phyloP scores from a whole-genome alignment of 2,329 filamentous ascomycete species.

The Pseudocercospora ulei region DNA sequence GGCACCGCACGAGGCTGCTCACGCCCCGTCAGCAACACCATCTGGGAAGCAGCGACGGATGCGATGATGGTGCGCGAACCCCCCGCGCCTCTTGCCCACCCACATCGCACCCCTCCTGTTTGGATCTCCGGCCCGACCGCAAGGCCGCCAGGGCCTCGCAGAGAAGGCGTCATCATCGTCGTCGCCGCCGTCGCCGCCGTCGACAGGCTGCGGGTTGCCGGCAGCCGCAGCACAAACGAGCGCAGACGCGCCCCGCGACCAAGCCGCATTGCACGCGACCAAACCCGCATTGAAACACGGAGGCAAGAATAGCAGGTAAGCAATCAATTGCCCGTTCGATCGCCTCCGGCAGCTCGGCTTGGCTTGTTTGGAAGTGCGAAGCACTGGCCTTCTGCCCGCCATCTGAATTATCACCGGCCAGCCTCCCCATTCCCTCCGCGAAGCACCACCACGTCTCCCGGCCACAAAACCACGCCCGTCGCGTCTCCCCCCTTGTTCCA shows the following conservation, averaged over 20 bases:
- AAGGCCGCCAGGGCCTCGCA: conserved; percentile 3
- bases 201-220: too few relatives aligned
- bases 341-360: conserved; percentile 2
- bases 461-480: conserved; percentile 9
- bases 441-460: conserved; percentile 6
- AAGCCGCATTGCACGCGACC: too few relatives aligned
- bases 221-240: conserved; percentile 3
- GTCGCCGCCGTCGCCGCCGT: background rate
- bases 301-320: conserved; percentile 5
- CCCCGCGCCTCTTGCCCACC: background rate
- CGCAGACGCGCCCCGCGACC: conserved; percentile 3
- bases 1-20: conserved; percentile 3
- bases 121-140: conserved; percentile 6
- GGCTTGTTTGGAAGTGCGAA: conserved; percentile 3
- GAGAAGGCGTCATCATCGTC: conserved; percentile 3
- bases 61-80: conserved; percentile 2
- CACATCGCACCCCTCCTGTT: conserved; percentile 5
- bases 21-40: background rate
- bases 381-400: conserved; percentile 6
- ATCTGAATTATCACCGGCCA: conserved; percentile 3
- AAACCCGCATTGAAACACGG: conserved; percentile 1
- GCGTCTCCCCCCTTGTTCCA: conserved; percentile 3
- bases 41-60: conserved; percentile 4
- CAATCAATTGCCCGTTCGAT: conserved; percentile 5
- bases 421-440: background rate